Conservation (phyloP, 2,329 filamentous ascomycete species). For the Ophiostoma sp. region DNA sequence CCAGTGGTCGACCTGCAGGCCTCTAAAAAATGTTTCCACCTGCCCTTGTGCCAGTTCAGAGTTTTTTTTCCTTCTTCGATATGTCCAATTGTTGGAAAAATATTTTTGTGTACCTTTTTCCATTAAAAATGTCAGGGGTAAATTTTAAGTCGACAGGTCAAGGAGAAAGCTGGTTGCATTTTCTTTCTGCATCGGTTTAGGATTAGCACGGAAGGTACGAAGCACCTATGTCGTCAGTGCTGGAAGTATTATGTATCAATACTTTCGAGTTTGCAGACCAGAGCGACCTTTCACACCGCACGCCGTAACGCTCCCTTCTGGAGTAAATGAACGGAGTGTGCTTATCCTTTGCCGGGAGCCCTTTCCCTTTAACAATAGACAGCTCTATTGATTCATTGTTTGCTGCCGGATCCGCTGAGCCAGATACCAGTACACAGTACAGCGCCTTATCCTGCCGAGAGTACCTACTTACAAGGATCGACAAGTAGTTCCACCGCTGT, state of each 20-base stretch:
- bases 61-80: background rate
- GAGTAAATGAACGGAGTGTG: background rate
- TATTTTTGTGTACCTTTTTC: background rate
- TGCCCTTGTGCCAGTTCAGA: background rate
- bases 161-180: background rate
- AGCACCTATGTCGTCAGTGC: background rate
- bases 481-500: background rate
- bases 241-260: background rate
- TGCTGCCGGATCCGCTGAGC: background rate
- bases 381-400: background rate
- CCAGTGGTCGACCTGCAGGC: background rate
- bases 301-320: background rate
- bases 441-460: background rate
- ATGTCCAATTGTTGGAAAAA: background rate
- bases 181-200: background rate
- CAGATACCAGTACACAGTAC: background rate
- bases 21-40: background rate
- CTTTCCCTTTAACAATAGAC: background rate
- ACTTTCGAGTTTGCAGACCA: background rate
- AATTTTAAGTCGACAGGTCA: background rate
- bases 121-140: background rate
- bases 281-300: background rate
- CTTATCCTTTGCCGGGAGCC: background rate
- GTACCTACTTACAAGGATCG: background rate
- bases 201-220: slow-evolving; percentile 2